Evolutionary conservation across 2,329 filamentous ascomycete genomes (phyloP).

Genomic region (Xylaria sp.): DNA sequence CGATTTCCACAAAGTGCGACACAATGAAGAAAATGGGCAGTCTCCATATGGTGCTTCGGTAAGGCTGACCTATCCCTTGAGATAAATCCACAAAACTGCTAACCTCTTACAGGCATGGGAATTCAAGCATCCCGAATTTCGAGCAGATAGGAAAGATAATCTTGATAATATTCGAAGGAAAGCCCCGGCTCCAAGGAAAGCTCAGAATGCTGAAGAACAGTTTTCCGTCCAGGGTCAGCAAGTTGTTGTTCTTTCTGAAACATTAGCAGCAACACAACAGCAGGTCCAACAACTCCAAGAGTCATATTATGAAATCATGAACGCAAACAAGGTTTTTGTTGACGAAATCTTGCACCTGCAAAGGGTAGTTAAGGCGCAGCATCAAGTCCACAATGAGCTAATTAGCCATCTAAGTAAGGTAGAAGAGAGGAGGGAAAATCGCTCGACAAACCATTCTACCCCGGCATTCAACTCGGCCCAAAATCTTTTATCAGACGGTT

Average conservation of each 20-base stretch:
- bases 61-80: conserved; percentile 47
- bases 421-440: conserved; percentile 56
- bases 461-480: conserved; percentile 54
- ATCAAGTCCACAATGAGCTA: conserved; percentile 67
- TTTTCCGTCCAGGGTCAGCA: conserved; percentile 81
- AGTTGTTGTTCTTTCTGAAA: conserved; percentile 87
- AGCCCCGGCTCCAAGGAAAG: conserved; percentile 88
- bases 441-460: conserved; percentile 53
- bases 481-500: conserved; percentile 57
- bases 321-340: conserved; percentile 70
- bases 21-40: conserved; percentile 85
- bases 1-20: conserved; percentile 89
- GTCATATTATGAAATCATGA: conserved; percentile 79
- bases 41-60: conserved; percentile 86
- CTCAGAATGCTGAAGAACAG: conserved; percentile 72
- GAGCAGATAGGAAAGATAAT: conserved; percentile 93
- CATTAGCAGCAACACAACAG: conserved; percentile 88
- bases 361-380: conserved; percentile 68
- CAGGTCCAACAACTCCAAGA: conserved; percentile 90
- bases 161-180: conserved; percentile 97
- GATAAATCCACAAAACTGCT: conserved; percentile 41
- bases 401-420: conserved; percentile 64
- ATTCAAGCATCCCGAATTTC: conserved; percentile 97
- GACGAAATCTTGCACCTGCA: conserved; percentile 70
- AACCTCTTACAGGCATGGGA: conserved; percentile 78